Base-by-base conservation (phyloP, 257 asterid species). In the Nicotiana paniculata region DNA sequence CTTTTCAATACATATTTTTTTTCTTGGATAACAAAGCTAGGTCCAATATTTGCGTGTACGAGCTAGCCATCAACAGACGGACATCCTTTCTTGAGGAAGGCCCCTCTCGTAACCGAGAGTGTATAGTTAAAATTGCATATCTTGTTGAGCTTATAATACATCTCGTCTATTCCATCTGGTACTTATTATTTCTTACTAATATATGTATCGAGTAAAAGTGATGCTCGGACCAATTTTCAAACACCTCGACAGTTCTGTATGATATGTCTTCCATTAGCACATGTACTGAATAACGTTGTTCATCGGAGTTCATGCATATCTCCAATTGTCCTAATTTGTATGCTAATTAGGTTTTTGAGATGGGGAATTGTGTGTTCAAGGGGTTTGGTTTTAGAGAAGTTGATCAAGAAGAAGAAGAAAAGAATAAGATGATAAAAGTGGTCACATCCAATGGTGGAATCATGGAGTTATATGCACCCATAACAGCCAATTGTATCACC, bases 401-500 rank as follows among this genome's bases (percentile, higher is more conserved):
- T 48, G 89, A 85, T 24, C 77, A 84, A 11, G 68, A 61, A 79
- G 57, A 37, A 78, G 57, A 61, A 33, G 74, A 59, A 64, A 55
- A 81, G 17, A 55, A 81, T 11, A 66, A 32, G 78, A 79, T 84
- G 84, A 86, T 84, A 35, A 88, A 80, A 75, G 86, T 87, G 79
- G 88, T 87, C 13, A 91, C 92, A 0, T 81, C 89, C 28, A 83
- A 13, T 80, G 92, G 93, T 43, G 89, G 91, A 72, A 58, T 90
- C 10, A 88, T 91, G 93, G 95, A 90, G 85, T 89, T 91, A 1
- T 84, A 87, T 77, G 86, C 90, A 16, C 94, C 94, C 81, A 86
- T 90, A 84, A 85, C 87, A 24, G 92, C 89, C 48, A 89, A 86
- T 67, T 85, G 84, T 89, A 87, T 90, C 83, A 89, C 91, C 86